Base-by-base conservation (phyloP, 2,329 filamentous ascomycete genomes). In the Penicillium brasilianum region DNA sequence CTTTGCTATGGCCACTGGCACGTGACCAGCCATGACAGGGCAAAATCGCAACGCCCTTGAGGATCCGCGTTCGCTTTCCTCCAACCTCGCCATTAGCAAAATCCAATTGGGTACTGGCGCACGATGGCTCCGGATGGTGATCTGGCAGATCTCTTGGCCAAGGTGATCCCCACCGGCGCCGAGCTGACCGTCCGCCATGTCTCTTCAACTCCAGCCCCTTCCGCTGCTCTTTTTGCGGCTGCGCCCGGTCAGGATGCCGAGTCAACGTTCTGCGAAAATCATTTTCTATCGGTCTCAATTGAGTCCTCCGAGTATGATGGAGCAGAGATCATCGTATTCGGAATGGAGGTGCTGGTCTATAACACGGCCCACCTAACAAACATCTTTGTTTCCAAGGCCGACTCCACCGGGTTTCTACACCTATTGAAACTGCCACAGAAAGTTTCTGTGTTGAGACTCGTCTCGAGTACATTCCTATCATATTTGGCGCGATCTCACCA, bases 311-410 rank as follows among this genome's bases (percentile, higher is more conserved):
- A 70, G 30, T 62, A 59, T 43, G 62, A 69, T 46, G 70, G 62
- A 4, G 60, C 78, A 20, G 83, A 87, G 63, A 83, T 96, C 1
- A 79, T 97, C 7, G 84, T 94, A 9, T 88, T 96, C 60, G 94
- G 90, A 16, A 84, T 99, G 64, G 95, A 99, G 74, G 83, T 97
- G 55, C 84, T 95, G 69, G 85, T 99, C 62, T 99, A 96, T 78
- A 90, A 88, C 0, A 97, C 93, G 0, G 85, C 86, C 49, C 85
- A 86, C 69, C 85, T 92, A 25, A 96, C 90, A 1, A 97, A 91
- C 4, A 85, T 98, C 57, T 99, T 99, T 75, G 90, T 99, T 25
- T 94, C 93, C 65, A 99, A 99, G 78, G 95, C 95, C 52, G 95
- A 99, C 79, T 97, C 95, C 10, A 97, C 94, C 0, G 95, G 96